phyloP scores from a whole-genome alignment of 2,329 filamentous ascomycete species.

The Penicillium sp. region DNA sequence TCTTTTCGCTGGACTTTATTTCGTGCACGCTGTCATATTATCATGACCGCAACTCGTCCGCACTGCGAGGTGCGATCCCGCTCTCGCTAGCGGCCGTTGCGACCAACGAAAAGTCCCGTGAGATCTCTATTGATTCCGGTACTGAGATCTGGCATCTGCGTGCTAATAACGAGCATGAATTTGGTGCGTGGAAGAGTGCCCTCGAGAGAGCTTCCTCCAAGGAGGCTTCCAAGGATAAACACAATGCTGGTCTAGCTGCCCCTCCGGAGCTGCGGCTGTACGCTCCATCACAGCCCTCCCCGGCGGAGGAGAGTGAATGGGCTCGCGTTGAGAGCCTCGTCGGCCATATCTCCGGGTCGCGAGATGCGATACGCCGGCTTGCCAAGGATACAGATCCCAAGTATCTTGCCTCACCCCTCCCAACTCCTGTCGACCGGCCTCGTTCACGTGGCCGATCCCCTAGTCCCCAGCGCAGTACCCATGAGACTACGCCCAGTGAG shows the following conservation, averaged over 20 bases:
- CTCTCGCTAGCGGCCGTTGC: constrained; percentile 87
- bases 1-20: constrained; percentile 93
- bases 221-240: constrained; percentile 26
- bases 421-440: constrained; percentile 21
- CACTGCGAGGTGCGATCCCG: constrained; percentile 86
- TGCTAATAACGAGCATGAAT: constrained; percentile 78
- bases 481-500: constrained; percentile 33
- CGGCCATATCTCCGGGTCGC: constrained; percentile 78
- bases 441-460: constrained; percentile 31
- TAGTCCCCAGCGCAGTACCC: constrained; percentile 32
- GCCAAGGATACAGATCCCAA: constrained; percentile 79
- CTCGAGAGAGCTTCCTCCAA: constrained; percentile 80
- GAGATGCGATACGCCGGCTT: constrained; percentile 81
- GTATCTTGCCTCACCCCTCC: constrained; percentile 39
- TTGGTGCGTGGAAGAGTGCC: constrained; percentile 80
- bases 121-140: constrained; percentile 95
- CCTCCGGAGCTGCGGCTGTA: constrained; percentile 30
- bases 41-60: constrained; percentile 88
- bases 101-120: constrained; percentile 79
- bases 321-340: constrained; percentile 79
- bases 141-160: constrained; percentile 95
- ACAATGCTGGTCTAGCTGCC: constrained; percentile 20
- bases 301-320: constrained; percentile 78
- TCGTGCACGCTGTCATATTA: constrained; percentile 96
- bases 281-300: constrained; percentile 31